These are phyloP conservation scores for Corinectria fuckeliana DNA, from an alignment of 2,329 filamentous ascomycete species.

Conservation along the genomic window DNA sequence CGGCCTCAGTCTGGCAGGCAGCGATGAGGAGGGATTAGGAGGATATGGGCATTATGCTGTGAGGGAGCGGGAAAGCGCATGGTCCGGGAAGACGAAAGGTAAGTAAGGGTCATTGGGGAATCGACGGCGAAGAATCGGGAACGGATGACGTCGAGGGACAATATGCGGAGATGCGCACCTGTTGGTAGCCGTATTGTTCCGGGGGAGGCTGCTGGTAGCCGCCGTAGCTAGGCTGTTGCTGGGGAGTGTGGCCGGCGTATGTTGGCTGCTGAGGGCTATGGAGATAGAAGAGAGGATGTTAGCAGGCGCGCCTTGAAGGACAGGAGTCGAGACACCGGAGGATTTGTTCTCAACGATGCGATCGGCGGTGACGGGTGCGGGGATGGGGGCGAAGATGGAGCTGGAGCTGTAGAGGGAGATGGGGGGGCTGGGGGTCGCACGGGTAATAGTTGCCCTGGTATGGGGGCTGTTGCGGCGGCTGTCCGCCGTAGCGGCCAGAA, in stretches of 20 bases:
- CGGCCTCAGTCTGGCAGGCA: constrained; percentile 1
- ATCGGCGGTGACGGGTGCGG: constrained; percentile 22
- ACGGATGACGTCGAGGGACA: neutral
- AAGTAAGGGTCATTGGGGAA: neutral
- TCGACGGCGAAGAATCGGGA: neutral
- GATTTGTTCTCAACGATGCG: constrained; percentile 10
- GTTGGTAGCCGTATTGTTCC: constrained; percentile 51
- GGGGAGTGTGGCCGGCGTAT: constrained; percentile 58
- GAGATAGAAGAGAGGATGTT: constrained; percentile 25
- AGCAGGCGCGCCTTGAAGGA: constrained; percentile 30
- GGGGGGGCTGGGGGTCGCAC: constrained; percentile 47
- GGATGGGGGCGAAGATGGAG: constrained; percentile 4
- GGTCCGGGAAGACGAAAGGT: neutral
- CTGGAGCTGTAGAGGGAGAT: constrained; percentile 10
- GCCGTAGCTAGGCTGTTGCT: constrained; percentile 56
- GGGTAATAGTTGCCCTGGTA: constrained; percentile 56
- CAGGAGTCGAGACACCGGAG: neutral
- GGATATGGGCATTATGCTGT: neutral
- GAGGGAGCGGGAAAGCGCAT: neutral
- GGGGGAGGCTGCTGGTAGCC: constrained; percentile 50
- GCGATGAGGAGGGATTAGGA: neutral
- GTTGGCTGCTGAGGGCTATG: constrained; percentile 49
- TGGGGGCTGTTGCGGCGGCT: constrained; percentile 48
- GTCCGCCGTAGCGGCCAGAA: constrained; percentile 51
- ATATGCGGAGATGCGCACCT: constrained; percentile 40